Conservation (phyloP, 2,329 filamentous ascomycete genomes). For the Paraconiothyrium brasiliense region DNA sequence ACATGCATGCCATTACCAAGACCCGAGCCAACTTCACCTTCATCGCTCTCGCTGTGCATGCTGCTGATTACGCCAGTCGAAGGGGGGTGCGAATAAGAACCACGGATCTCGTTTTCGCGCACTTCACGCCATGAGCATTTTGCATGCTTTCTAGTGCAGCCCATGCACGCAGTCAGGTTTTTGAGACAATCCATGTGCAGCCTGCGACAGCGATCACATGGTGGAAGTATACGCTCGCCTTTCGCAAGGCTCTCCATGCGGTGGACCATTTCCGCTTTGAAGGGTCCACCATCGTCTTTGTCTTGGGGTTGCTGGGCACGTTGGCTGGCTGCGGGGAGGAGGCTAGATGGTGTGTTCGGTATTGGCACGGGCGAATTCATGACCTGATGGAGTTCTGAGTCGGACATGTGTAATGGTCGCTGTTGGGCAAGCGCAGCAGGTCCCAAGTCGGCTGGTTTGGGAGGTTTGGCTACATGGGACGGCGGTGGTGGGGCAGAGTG, state of each 20-base stretch:
- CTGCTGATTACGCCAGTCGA: slow-evolving; percentile 33
- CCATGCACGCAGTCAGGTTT: slow-evolving; percentile 84
- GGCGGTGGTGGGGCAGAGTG: slow-evolving; percentile 40
- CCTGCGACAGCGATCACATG: slow-evolving; percentile 83
- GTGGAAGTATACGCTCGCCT: slow-evolving; percentile 79
- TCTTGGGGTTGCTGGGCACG: slow-evolving; percentile 52
- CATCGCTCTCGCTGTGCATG: slow-evolving; percentile 45
- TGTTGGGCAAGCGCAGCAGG: slow-evolving; percentile 24
- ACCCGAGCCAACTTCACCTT: slow-evolving; percentile 15
- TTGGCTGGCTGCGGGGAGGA: slow-evolving; percentile 58
- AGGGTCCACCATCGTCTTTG: slow-evolving; percentile 67
- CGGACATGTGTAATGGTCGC: slow-evolving; percentile 41
- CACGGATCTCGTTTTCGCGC: slow-evolving; percentile 72
- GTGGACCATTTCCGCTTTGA: slow-evolving; percentile 73
- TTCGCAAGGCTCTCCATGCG: slow-evolving; percentile 79
- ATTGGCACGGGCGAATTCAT: slow-evolving; percentile 62
- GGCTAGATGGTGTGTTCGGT: slow-evolving; percentile 62
- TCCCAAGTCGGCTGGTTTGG: slow-evolving; percentile 33
- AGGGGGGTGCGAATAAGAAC: slow-evolving; percentile 34
- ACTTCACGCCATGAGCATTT: slow-evolving; percentile 87
- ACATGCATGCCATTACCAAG: slow-evolving; percentile 25
- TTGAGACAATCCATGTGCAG: slow-evolving; percentile 85
- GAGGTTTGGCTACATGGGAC: slow-evolving; percentile 36
- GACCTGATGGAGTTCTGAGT: slow-evolving; percentile 52
- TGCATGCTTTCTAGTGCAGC: slow-evolving; percentile 89